Conservation (phyloP, 768 basidiomycete species). For the Kockovaella imperatae region DNA sequence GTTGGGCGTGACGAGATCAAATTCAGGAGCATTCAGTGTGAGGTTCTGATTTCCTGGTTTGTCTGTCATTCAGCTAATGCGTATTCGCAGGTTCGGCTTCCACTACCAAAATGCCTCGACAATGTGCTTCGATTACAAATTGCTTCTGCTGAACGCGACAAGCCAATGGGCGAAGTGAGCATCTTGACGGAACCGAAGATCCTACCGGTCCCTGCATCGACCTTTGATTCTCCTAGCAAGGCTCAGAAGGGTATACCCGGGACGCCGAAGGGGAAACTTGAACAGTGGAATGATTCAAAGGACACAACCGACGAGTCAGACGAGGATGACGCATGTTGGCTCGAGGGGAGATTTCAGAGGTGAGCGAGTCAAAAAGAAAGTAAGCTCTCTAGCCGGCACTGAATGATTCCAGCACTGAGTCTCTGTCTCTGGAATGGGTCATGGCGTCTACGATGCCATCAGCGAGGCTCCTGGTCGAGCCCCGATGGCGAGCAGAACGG, state of each 20-base stretch:
- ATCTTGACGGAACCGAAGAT: conserved; percentile 33
- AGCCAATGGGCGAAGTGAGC: conserved; percentile 15
- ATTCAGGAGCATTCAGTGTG: conserved; percentile 15
- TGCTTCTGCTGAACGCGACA: background rate
- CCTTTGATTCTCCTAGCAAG: conserved; percentile 3
- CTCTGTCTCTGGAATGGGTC: conserved; percentile 28
- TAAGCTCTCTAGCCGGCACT: background rate
- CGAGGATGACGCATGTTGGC: conserved; percentile 22
- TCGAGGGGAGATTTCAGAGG: conserved; percentile 34
- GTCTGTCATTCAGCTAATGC: too few relatives aligned
- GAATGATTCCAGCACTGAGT: conserved; percentile 22
- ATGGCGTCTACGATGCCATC: conserved; percentile 6
- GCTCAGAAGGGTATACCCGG: background rate
- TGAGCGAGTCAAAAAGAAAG: conserved; percentile 1
- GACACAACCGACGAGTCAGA: conserved; percentile 24
- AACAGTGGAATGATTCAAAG: background rate
- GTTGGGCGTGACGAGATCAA: conserved; percentile 6
- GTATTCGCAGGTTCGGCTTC: conserved; percentile 13
- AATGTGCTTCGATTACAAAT: conserved; percentile 29
- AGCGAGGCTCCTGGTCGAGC: conserved; percentile 11
- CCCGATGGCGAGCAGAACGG: conserved; percentile 6
- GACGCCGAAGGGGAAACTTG: conserved; percentile 1
- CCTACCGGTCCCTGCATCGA: conserved; percentile 19
- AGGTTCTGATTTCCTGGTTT: background rate
- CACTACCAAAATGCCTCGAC: conserved; percentile 30